A percentile compares a stretch with the other conserved stretches of the same genome.
These are phyloP conservation scores for Juncus inflexus DNA, from an alignment of 176 grass and related monocot species.

Conservation along the genomic window DNA sequence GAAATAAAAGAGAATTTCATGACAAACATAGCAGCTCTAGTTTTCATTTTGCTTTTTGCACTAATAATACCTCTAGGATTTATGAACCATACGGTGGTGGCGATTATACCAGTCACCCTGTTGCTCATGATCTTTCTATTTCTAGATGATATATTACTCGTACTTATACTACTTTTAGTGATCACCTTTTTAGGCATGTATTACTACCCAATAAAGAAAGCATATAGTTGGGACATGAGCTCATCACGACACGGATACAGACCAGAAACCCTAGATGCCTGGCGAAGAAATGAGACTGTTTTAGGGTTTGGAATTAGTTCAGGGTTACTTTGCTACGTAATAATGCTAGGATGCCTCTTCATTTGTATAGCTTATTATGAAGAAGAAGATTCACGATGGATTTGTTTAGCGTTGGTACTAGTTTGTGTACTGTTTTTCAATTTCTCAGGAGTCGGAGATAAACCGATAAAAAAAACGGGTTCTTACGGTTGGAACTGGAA, in stretches of 20 bases:
- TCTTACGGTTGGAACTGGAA: conserved; percentile 12
- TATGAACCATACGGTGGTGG: conserved; percentile 33
- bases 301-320: conserved; percentile 39
- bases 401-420: conserved; percentile 24
- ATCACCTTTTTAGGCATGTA: conserved; percentile 46
- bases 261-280: not conserved
- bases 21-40: conserved; percentile 23
- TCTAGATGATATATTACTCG: conserved; percentile 36
- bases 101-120: conserved; percentile 49
- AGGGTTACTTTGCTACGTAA: conserved; percentile 13
- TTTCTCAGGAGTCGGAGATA: conserved; percentile 10
- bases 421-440: conserved; percentile 12
- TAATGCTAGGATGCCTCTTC: conserved; percentile 20
- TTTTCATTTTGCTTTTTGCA: conserved; percentile 25
- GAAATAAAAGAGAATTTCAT: conserved; percentile 35
- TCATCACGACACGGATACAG: not conserved
- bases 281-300: conserved; percentile 6
- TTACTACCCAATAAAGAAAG: conserved; percentile 35
- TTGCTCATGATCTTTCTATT: conserved; percentile 45
- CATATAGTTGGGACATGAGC: not conserved
- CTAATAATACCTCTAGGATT: conserved; percentile 32
- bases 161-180: conserved; percentile 37
- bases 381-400: conserved; percentile 15
- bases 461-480: not conserved
- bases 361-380: conserved; percentile 21